Evolutionary conservation across 192 early-diverging fungal genomes (phyloP), one percentile per base, ranked within the genome.

Genomic region (Coemansia sp.): DNA sequence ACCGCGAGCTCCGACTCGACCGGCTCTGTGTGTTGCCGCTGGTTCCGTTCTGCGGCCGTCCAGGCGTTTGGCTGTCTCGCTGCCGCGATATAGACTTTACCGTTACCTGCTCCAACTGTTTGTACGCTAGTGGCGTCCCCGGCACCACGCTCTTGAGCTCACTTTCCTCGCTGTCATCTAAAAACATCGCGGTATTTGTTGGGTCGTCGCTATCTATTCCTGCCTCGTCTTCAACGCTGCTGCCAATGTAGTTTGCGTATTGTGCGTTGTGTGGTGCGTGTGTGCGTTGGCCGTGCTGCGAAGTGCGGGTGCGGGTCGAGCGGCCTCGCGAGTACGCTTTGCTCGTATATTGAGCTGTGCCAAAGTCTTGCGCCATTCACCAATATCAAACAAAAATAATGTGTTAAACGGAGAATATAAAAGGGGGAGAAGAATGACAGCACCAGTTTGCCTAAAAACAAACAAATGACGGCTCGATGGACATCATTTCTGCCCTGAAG

Each of bases 101-200:
- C 3, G 77, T 80, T 9, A 80, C 38, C 65, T 75, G 62, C 0
- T 69, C 69, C 2, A 80, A 72, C 63, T 72, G 73, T 17, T 63
- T 53, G 48, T 61, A 66, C 3, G 72, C 72, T 59, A 66, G 52
- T 4, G 77, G 77, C 5, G 77, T 80, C 14, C 72, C 72, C 1
- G 77, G 77, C 10, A 48, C 51, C 22, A 80, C 58, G 11, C 47
- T 37, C 9, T 53, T 25, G 21, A 80, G 72, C 63, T 80, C 77
- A 4, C 60, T 63, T 48, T 80, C 77, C 15, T 80, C 77, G 55
- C 56, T 68, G 21, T 80, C 77, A 37, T 75, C 77, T 8, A 80
- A 56, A 43, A 70, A 72, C 77, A 80, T 80, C 8, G 77, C 77
- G 9, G 72, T 80, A 63, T 80, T 80, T 45, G 72, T 70, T 15